Base-by-base conservation (phyloP, 164 flowering plant genomes). In the Berberis vulgaris region DNA sequence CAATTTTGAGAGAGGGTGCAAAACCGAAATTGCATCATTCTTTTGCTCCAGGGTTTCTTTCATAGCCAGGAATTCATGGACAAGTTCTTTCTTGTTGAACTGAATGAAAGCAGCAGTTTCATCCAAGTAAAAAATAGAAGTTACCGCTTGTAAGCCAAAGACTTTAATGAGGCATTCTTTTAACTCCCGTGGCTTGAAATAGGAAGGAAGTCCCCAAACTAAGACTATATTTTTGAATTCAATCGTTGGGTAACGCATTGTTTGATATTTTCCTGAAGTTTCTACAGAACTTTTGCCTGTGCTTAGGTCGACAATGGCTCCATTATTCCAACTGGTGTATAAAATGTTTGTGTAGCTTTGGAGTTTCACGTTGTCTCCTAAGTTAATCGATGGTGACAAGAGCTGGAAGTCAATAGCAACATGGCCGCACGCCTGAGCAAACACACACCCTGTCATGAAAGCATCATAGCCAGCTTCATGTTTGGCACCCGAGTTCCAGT, bases 391-490 rank as follows among this genome's bases (percentile, higher is more conserved):
- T 42, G 76, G 38, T 12, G 76, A 66, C 49, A 69, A 65, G 38
- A 40, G 43, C 41, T 77, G 50, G 56, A 91, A 91, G 59, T 84
- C 79, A 63, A 94, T 68, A 6, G 89, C 93, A 6, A 89, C 66
- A 75, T 73, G 79, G 73, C 67, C 71, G 80, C 96, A 94, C 43
- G 81, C 76, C 77, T 94, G 91, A 47, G 91, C 87, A 82, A 94
- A 91, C 59, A 94, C 70, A 55, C 96, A 87, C 3, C 99, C 99
- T 3, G 99, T 94, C 99, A 94, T 91, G 67, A 94, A 91, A 45
- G 97, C 96, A 83, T 91, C 99, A 73, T 89, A 94, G 42, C 99
- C 99, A 43, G 97, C 96, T 83, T 94, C 97, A 74, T 94, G 99
- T 74, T 86, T 87, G 49, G 82, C 89, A 69, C 97, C 97, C 7